phyloP scores from a whole-genome alignment of 148 eudicot species.

The Drosera capensis region DNA sequence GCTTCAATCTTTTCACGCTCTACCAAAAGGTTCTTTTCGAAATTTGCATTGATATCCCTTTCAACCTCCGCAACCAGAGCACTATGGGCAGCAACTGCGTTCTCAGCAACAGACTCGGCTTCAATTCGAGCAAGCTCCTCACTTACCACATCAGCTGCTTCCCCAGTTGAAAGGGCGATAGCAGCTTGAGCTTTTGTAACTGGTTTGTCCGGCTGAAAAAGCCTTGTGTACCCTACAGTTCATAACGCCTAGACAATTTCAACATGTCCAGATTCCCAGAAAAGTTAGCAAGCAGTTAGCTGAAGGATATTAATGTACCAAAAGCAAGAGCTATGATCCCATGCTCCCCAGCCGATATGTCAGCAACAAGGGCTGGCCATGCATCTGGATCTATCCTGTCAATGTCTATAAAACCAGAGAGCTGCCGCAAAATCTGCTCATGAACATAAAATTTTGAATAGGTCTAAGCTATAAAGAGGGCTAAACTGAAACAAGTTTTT shows the following conservation, averaged over 20 bases:
- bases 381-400: conserved; percentile 88
- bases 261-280: too few species aligned
- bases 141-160: conserved; percentile 73
- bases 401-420: conserved; percentile 84
- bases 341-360: conserved; percentile 75
- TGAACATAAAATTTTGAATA: conserved; percentile 7
- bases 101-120: conserved; percentile 93
- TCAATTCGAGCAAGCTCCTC: conserved; percentile 97
- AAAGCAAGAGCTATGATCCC: conserved; percentile 84
- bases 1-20: conserved; percentile 72
- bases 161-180: conserved; percentile 85
- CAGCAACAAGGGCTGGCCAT: conserved; percentile 86
- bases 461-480: too few species aligned
- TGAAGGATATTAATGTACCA: conserved; percentile 34
- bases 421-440: conserved; percentile 47
- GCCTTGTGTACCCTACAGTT: conserved; percentile 72
- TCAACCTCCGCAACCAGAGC: conserved; percentile 90
- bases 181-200: conserved; percentile 97
- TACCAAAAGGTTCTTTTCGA: conserved; percentile 54
- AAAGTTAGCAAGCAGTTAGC: not conserved
- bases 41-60: conserved; percentile 72
- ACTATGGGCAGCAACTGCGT: conserved; percentile 83
- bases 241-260: too few species aligned
- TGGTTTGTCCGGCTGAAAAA: conserved; percentile 93
- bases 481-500: too few species aligned